Percentiles rank a stretch among this genome's conserved stretches.
These are phyloP conservation scores for Chlorencoelia australis DNA, from an alignment of 2,329 filamentous ascomycete genomes.

Conservation along the genomic window DNA sequence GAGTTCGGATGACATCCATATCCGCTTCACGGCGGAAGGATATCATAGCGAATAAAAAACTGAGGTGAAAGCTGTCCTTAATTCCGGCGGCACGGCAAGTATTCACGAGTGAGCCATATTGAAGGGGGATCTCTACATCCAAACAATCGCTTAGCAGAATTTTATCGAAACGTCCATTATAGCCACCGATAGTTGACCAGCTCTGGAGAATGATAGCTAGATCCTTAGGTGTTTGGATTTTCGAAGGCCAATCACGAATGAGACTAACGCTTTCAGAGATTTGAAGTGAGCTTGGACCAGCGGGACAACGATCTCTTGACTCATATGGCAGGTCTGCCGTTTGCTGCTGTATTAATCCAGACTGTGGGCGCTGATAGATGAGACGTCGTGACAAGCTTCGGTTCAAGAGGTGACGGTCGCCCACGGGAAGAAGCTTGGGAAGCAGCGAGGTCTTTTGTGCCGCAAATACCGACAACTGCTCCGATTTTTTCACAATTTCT, in stretches of 20 bases:
- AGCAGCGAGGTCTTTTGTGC: constrained; percentile 1
- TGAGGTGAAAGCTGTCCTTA: constrained; percentile 29
- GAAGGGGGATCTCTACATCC: constrained; percentile 26
- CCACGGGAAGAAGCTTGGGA: not conserved
- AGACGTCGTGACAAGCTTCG: constrained; percentile 10
- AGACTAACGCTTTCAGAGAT: constrained; percentile 20
- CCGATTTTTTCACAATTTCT: constrained; percentile 12
- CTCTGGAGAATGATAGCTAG: constrained; percentile 24
- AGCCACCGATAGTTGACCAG: constrained; percentile 32
- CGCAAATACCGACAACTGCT: constrained; percentile 13
- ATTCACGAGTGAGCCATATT: constrained; percentile 36
- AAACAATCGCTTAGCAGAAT: constrained; percentile 33
- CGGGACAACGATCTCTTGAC: constrained; percentile 9
- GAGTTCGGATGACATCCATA: constrained; percentile 32
- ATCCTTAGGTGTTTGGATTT: constrained; percentile 18
- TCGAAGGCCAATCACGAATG: constrained; percentile 19
- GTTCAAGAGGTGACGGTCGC: constrained; percentile 7
- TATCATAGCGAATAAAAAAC: constrained; percentile 37
- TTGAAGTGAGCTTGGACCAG: constrained; percentile 7
- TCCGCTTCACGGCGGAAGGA: constrained; percentile 31
- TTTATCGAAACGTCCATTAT: constrained; percentile 22
- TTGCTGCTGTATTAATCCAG: not conserved
- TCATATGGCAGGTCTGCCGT: constrained; percentile 5
- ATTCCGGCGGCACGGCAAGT: constrained; percentile 24
- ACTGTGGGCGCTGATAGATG: constrained; percentile 5